Evolutionary conservation across 768 basidiomycete genomes (phyloP).

Genomic region (Pleurotus eryngii): DNA sequence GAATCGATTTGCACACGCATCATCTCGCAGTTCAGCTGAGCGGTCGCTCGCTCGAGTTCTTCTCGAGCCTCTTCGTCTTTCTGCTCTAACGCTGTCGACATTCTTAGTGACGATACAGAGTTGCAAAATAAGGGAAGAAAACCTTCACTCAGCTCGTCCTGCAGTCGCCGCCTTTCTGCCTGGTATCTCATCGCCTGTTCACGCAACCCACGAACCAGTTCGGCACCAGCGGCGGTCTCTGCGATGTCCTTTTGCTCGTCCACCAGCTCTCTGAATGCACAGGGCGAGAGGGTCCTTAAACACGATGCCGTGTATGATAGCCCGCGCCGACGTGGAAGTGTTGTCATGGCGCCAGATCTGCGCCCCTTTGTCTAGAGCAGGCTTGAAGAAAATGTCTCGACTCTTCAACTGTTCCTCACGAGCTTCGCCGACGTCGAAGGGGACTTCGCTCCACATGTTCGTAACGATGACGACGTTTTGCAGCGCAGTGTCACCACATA

Average conservation of each 20-base stretch:
- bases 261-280: conserved; percentile 19
- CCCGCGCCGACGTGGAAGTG: conserved; percentile 27
- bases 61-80: conserved; percentile 33
- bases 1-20: conserved; percentile 25
- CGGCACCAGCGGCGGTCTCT: conserved; percentile 29
- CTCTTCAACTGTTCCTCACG: background rate
- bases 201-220: conserved; percentile 12
- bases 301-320: conserved; percentile 29
- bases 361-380: conserved; percentile 48
- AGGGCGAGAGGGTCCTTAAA: conserved; percentile 10
- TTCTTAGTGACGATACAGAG: background rate
- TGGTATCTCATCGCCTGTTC: conserved; percentile 8
- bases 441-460: conserved; percentile 38
- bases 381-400: conserved; percentile 47
- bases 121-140: background rate
- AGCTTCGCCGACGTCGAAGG: conserved; percentile 30
- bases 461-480: conserved; percentile 43
- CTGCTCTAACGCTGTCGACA: background rate
- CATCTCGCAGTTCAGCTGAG: conserved; percentile 30
- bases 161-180: conserved; percentile 12
- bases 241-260: conserved; percentile 23
- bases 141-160: conserved; percentile 9
- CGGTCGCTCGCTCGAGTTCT: conserved; percentile 36
- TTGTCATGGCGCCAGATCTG: conserved; percentile 39
- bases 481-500: conserved; percentile 39